These are phyloP conservation scores for Myriangium duriaei DNA, from an alignment of 2,329 filamentous ascomycete genomes.

Conservation along the genomic window DNA sequence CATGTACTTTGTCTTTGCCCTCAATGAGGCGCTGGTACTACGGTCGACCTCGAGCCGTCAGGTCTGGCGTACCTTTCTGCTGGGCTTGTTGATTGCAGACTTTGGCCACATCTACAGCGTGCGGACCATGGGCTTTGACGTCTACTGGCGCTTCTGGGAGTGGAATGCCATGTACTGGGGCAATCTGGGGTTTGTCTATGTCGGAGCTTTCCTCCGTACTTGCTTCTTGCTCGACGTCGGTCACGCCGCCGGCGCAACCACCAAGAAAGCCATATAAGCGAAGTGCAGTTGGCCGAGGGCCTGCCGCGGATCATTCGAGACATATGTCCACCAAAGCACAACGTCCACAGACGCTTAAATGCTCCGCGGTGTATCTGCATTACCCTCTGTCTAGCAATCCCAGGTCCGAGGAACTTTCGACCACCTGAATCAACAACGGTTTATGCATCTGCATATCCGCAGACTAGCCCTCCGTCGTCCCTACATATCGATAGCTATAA, in stretches of 20 bases:
- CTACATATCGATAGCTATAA: too few species aligned
- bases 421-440: too few species aligned
- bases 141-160: conserved; percentile 29
- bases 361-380: too few species aligned
- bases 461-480: too few species aligned
- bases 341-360: too few species aligned
- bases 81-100: conserved; percentile 61
- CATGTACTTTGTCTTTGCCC: conserved; percentile 62
- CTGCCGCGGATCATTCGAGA: too few species aligned
- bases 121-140: conserved; percentile 40
- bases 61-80: conserved; percentile 58
- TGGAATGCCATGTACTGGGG: conserved; percentile 27
- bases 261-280: conserved; percentile 4
- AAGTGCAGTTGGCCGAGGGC: too few species aligned
- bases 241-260: conserved; percentile 5
- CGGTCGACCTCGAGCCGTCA: conserved; percentile 53
- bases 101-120: conserved; percentile 62
- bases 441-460: too few species aligned
- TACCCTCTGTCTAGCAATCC: too few species aligned
- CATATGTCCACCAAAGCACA: too few species aligned
- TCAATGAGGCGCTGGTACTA: conserved; percentile 66
- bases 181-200: conserved; percentile 26
- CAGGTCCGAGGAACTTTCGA: too few species aligned
- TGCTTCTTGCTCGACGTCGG: conserved; percentile 24
- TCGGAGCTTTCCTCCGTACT: conserved; percentile 21